Conservation (phyloP, 129 eudicot species). For the Artemisia argyi region DNA sequence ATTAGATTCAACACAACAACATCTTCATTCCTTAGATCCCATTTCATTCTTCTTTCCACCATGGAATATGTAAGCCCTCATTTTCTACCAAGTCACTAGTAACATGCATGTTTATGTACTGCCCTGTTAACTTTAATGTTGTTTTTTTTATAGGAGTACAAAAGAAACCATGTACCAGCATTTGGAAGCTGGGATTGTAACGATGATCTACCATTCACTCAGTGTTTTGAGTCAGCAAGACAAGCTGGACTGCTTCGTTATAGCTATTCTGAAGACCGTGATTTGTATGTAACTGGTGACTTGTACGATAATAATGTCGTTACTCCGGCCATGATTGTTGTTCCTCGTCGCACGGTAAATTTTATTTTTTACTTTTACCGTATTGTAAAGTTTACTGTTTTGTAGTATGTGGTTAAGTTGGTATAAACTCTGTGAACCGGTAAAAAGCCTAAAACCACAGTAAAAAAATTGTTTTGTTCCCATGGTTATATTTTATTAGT, state of each 20-base stretch:
- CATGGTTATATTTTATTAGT: too few relatives aligned
- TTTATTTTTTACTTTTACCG: not conserved
- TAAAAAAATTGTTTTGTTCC: too few relatives aligned
- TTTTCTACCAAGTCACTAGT: too few relatives aligned
- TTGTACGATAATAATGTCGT: slow-evolving; percentile 78
- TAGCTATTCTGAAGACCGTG: slow-evolving; percentile 74
- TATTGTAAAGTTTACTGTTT: not conserved
- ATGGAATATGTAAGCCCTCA: slow-evolving; percentile 32
- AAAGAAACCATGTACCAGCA: slow-evolving; percentile 73
- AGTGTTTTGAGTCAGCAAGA: slow-evolving; percentile 84
- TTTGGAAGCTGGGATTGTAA: slow-evolving; percentile 96
- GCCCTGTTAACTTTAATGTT: not conserved
- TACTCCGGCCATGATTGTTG: slow-evolving; percentile 93
- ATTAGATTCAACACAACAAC: not conserved
- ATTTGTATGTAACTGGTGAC: slow-evolving; percentile 93
- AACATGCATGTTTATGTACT: too few relatives aligned
- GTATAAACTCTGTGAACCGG: too few relatives aligned
- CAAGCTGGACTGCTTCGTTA: slow-evolving; percentile 69
- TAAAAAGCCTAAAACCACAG: too few relatives aligned
- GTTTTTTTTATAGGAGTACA: slow-evolving; percentile 45
- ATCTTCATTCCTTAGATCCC: slow-evolving; percentile 5
- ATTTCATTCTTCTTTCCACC: slow-evolving; percentile 4
- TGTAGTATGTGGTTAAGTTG: too few relatives aligned
- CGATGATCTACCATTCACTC: slow-evolving; percentile 73
- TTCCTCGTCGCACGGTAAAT: slow-evolving; percentile 82